A percentile compares a stretch with the other conserved stretches of the same genome.
These are phyloP conservation scores for Hypoxylon sp. DNA, from an alignment of 2,329 filamentous ascomycete species.

Conservation along the genomic window DNA sequence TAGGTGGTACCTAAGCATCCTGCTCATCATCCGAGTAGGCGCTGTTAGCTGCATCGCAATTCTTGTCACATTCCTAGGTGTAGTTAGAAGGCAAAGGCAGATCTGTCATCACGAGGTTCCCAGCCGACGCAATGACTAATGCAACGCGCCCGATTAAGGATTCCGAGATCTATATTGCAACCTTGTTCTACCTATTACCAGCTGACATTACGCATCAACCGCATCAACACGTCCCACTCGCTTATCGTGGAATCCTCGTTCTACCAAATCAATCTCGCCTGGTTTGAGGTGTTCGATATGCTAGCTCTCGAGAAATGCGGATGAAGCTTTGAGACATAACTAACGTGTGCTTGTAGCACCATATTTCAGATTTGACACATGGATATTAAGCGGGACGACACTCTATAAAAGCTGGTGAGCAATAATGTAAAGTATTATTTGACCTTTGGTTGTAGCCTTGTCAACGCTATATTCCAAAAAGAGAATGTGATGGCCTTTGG, in stretches of 20 bases:
- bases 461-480: slow-evolving; percentile 1
- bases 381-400: neutral
- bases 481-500: neutral
- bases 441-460: neutral
- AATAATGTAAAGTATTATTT: neutral
- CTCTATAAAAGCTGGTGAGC: neutral
- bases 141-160: slow-evolving; percentile 34
- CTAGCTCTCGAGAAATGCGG: neutral
- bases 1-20: neutral
- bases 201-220: slow-evolving; percentile 11
- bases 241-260: slow-evolving; percentile 4
- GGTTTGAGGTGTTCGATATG: neutral
- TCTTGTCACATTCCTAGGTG: neutral
- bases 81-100: slow-evolving; percentile 10
- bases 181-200: slow-evolving; percentile 19
- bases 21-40: slow-evolving; percentile 1
- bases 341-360: neutral
- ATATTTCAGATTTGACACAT: neutral
- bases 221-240: slow-evolving; percentile 5
- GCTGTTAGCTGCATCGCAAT: slow-evolving; percentile 10
- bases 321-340: neutral
- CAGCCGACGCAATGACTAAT: slow-evolving; percentile 34
- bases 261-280: neutral
- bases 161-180: slow-evolving; percentile 31
- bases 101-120: slow-evolving; percentile 33